These are phyloP conservation scores for Aotearoamyces nothofagi DNA, from an alignment of 2,329 filamentous ascomycete genomes.

Conservation along the genomic window DNA sequence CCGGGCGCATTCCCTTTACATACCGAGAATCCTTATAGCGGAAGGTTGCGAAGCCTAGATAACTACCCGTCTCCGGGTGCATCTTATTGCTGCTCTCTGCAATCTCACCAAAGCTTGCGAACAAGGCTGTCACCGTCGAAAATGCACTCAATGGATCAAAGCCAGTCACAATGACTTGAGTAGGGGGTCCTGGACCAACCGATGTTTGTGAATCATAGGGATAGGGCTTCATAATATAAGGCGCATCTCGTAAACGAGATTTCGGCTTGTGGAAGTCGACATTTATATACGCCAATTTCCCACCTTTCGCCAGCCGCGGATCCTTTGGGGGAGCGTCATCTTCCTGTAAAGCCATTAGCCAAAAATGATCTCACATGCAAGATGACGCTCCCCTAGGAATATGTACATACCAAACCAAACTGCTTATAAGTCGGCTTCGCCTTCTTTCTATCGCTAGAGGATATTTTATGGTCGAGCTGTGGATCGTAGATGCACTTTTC, in stretches of 20 bases:
- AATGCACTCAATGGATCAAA: constrained; percentile 84
- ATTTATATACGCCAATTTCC: constrained; percentile 50
- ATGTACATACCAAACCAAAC: constrained; percentile 49
- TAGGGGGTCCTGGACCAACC: constrained; percentile 76
- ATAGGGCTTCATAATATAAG: constrained; percentile 72
- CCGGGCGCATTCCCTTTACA: constrained; percentile 21
- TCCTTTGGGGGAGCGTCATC: constrained; percentile 69
- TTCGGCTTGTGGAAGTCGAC: constrained; percentile 55
- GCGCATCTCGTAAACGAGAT: constrained; percentile 53
- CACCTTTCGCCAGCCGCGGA: constrained; percentile 63
- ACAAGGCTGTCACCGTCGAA: constrained; percentile 59
- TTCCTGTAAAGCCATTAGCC: constrained; percentile 55
- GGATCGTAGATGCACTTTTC: constrained; percentile 47
- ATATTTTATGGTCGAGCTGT: constrained; percentile 18
- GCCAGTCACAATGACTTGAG: constrained; percentile 86
- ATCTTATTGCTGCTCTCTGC: constrained; percentile 86
- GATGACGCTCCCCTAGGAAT: constrained; percentile 43
- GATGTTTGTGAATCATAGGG: constrained; percentile 70
- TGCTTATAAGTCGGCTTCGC: constrained; percentile 46
- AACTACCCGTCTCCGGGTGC: constrained; percentile 86
- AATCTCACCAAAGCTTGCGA: constrained; percentile 74
- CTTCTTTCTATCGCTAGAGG: constrained; percentile 36
- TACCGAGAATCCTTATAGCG: constrained; percentile 62
- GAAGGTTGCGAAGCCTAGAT: constrained; percentile 85
- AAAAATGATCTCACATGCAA: constrained; percentile 29